Evolutionary conservation across 805 yeast genomes (phyloP).

Genomic region (Lachancea fermentati): DNA sequence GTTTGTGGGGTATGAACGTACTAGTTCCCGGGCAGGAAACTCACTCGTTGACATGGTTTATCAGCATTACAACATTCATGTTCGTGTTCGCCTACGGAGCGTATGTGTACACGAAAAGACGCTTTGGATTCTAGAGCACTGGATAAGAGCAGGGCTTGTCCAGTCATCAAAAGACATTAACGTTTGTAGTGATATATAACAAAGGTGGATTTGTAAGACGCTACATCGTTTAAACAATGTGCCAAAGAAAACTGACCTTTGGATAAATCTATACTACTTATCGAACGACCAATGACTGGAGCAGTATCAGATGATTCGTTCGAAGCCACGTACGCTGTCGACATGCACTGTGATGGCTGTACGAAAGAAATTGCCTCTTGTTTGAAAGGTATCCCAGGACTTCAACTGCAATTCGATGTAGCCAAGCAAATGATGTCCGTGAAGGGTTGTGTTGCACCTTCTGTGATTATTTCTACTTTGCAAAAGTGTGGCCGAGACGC

Average conservation of each 20-base stretch:
- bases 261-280: background rate
- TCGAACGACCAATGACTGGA: slow-evolving; percentile 5
- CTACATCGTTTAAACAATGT: background rate
- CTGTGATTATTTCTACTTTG: slow-evolving; percentile 59
- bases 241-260: background rate
- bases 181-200: background rate
- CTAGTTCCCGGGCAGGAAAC: slow-evolving; percentile 86
- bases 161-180: background rate
- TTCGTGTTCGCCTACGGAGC: slow-evolving; percentile 40
- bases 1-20: slow-evolving; percentile 99
- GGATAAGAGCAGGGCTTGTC: too few relatives aligned
- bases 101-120: slow-evolving; percentile 44
- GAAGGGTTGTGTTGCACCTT: slow-evolving; percentile 69
- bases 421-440: slow-evolving; percentile 58
- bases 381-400: slow-evolving; percentile 45
- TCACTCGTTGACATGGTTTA: slow-evolving; percentile 63
- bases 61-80: slow-evolving; percentile 45
- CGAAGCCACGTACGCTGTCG: slow-evolving; percentile 79
- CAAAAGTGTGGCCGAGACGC: slow-evolving; percentile 81
- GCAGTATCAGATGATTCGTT: slow-evolving; percentile 36
- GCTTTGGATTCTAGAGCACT: slow-evolving; percentile 32
- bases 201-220: background rate
- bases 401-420: slow-evolving; percentile 54
- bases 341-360: slow-evolving; percentile 74
- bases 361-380: slow-evolving; percentile 53